These are phyloP conservation scores for Penicillium sclerotigenum DNA, from an alignment of 2,329 filamentous ascomycete species.

Conservation along the genomic window DNA sequence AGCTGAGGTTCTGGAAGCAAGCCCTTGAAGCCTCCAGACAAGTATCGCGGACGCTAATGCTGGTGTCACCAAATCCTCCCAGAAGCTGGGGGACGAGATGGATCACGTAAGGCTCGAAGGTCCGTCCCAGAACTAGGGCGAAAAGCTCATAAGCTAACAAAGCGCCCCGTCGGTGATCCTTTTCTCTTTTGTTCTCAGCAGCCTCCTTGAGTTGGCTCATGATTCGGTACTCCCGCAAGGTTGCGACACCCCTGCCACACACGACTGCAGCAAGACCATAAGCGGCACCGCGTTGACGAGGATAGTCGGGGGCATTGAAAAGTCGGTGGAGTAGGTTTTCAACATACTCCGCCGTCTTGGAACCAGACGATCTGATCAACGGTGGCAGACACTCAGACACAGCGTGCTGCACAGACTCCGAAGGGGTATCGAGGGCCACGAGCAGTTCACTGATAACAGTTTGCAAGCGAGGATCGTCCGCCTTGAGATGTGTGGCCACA, in stretches of 20 bases:
- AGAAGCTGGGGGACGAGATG: slow-evolving; percentile 90
- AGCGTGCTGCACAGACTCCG: slow-evolving; percentile 94
- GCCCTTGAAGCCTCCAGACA: slow-evolving; percentile 91
- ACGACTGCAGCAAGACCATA: slow-evolving; percentile 92
- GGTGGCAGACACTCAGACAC: slow-evolving; percentile 92
- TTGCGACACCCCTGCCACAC: slow-evolving; percentile 77
- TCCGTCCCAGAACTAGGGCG: slow-evolving; percentile 76
- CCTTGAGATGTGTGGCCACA: slow-evolving; percentile 77
- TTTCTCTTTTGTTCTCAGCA: slow-evolving; percentile 92
- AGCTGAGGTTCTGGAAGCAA: slow-evolving; percentile 89
- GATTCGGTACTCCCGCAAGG: slow-evolving; percentile 80
- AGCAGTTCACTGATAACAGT: slow-evolving; percentile 83
- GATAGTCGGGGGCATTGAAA: slow-evolving; percentile 85
- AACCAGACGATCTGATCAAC: slow-evolving; percentile 74
- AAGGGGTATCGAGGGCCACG: slow-evolving; percentile 85
- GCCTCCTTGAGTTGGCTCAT: slow-evolving; percentile 76
- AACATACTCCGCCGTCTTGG: slow-evolving; percentile 76
- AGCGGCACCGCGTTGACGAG: slow-evolving; percentile 85
- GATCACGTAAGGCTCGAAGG: slow-evolving; percentile 96
- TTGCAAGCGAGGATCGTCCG: slow-evolving; percentile 82
- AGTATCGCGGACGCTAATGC: slow-evolving; percentile 84
- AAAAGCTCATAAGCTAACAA: slow-evolving; percentile 88
- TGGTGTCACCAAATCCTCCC: slow-evolving; percentile 82
- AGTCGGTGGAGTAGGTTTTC: slow-evolving; percentile 76
- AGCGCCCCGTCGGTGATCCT: slow-evolving; percentile 81